phyloP scores from a whole-genome alignment of 2,329 filamentous ascomycete genomes.

The Mycosphaerella sp. region DNA sequence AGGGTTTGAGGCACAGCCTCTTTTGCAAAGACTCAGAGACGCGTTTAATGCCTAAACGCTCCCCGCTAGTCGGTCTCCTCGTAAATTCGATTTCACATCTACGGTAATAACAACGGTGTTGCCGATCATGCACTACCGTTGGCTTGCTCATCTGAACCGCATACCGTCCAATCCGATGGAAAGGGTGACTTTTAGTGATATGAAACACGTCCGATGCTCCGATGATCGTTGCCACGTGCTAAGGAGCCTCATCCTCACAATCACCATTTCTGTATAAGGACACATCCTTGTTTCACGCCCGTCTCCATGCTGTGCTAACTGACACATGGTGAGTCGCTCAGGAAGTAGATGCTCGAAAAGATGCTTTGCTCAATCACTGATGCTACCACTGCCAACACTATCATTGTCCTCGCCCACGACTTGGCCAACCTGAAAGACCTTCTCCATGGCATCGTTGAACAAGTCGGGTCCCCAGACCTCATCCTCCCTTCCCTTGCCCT shows the following conservation, averaged over 20 bases:
- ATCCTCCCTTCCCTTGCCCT: slow-evolving; percentile 56
- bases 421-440: slow-evolving; percentile 52
- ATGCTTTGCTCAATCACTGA: slow-evolving; percentile 15
- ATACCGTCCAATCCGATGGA: neutral
- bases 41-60: too few species aligned
- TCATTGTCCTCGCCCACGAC: slow-evolving; percentile 28
- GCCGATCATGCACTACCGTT: too few species aligned
- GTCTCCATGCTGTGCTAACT: too few species aligned
- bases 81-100: too few species aligned
- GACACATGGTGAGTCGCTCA: too few species aligned
- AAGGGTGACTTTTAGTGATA: neutral
- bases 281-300: neutral
- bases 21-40: too few species aligned
- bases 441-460: slow-evolving; percentile 57
- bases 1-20: neutral
- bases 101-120: too few species aligned
- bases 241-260: neutral
- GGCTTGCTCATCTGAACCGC: too few species aligned
- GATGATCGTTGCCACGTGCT: neutral
- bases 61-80: too few species aligned
- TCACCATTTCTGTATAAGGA: neutral
- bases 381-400: slow-evolving; percentile 19
- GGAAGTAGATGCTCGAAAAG: too few species aligned
- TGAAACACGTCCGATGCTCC: neutral
- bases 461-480: slow-evolving; percentile 60